These are phyloP conservation scores for Ustilago sp. DNA, from an alignment of 1,284 basidiomycete species.

Conservation along the genomic window DNA sequence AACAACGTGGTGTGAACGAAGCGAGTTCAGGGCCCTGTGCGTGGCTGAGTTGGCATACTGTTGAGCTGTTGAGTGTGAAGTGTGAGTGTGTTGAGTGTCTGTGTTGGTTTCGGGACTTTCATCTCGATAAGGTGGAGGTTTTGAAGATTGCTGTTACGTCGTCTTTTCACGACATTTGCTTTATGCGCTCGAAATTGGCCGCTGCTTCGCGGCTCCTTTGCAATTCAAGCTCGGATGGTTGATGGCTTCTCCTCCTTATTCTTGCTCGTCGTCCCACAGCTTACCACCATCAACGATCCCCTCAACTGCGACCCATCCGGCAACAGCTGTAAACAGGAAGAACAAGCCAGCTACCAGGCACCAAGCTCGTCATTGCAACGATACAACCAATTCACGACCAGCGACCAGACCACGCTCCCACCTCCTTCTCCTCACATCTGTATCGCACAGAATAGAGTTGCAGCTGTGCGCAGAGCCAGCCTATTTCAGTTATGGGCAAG, in stretches of 20 bases:
- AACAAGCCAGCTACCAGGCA: background rate
- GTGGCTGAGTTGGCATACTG: constrained; percentile 3
- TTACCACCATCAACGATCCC: background rate
- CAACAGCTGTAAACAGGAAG: background rate
- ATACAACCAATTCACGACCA: no score
- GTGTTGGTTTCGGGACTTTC: constrained; percentile 7
- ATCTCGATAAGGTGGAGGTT: constrained; percentile 9
- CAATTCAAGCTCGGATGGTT: constrained; percentile 14
- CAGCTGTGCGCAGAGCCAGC: background rate
- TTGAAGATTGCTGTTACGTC: constrained; percentile 9
- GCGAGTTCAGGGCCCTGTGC: constrained; percentile 1
- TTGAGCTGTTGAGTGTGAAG: background rate
- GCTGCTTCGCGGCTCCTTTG: constrained; percentile 9
- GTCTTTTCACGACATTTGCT: background rate
- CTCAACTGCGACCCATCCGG: background rate
- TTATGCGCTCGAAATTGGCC: background rate
- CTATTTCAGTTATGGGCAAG: constrained; percentile 57
- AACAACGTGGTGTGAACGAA: background rate
- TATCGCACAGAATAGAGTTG: background rate
- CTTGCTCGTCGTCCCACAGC: background rate
- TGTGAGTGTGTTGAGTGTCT: background rate
- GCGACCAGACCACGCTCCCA: no score
- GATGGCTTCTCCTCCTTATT: constrained; percentile 2
- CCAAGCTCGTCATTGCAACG: no score
- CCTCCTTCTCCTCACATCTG: background rate